phyloP scores from a whole-genome alignment of 2,329 filamentous ascomycete genomes.

The Fusarium sororula region DNA sequence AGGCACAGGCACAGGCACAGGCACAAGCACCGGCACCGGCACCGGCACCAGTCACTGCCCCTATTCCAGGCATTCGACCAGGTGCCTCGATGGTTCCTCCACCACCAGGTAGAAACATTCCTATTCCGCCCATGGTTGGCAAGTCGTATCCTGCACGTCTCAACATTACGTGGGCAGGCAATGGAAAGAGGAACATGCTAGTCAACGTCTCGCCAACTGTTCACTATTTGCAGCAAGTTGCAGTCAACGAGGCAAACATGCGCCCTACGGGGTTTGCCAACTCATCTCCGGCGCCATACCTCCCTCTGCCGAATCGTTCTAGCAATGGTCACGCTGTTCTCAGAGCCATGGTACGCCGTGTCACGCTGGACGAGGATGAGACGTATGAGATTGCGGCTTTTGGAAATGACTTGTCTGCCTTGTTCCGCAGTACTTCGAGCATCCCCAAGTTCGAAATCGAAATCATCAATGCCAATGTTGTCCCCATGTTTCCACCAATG shows the following conservation, averaged over 20 bases:
- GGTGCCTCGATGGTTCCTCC: background rate
- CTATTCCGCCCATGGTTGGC: slow-evolving; percentile 5
- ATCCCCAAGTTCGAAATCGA: slow-evolving; percentile 41
- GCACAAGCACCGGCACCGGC: background rate
- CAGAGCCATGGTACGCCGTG: slow-evolving; percentile 32
- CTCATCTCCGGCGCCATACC: background rate
- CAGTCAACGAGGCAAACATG: slow-evolving; percentile 31
- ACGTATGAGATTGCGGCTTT: slow-evolving; percentile 39
- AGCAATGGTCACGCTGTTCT: background rate
- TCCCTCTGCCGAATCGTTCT: slow-evolving; percentile 6
- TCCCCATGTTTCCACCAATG: slow-evolving; percentile 12
- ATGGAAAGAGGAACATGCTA: slow-evolving; percentile 44
- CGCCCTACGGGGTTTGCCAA: slow-evolving; percentile 22
- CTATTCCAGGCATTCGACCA: background rate
- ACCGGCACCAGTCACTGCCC: background rate
- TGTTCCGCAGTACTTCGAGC: slow-evolving; percentile 28
- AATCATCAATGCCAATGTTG: background rate
- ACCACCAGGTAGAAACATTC: slow-evolving; percentile 2
- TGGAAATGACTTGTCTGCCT: slow-evolving; percentile 39
- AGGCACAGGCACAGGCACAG: background rate
- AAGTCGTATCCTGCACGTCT: slow-evolving; percentile 39
- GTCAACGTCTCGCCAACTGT: slow-evolving; percentile 45
- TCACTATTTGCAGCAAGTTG: slow-evolving; percentile 43
- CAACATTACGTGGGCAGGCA: slow-evolving; percentile 41
- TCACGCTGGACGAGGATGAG: slow-evolving; percentile 34